Evolutionary conservation across 2,329 filamentous ascomycete genomes (phyloP), one percentile per base, ranked within the genome.

Genomic region (Colletotrichum sojae): DNA sequence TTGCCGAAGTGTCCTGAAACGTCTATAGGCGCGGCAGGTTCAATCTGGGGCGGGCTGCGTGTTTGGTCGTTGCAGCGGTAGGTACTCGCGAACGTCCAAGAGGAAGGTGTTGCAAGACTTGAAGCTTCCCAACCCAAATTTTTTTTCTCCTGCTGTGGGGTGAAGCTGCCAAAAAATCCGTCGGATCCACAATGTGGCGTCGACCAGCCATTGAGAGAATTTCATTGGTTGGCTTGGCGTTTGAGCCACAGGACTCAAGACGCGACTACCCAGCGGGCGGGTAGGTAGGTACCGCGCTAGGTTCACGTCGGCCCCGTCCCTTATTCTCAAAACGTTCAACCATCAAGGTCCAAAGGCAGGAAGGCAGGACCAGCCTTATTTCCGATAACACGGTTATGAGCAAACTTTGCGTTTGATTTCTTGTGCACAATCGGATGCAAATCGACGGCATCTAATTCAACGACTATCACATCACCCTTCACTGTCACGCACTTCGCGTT

Each of bases 81-180:
- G 64, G 43, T 49, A 63, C 52, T 70, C 64, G 63, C 57, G 57
- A 70, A 68, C 63, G 57, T 70, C 67, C 53, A 59, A 49, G 54
- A 61, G 58, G 58, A 68, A 63, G 57, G 67, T 68, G 57, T 70
- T 62, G 52, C 51, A 76, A 75, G 54, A 54, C 63, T 72, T 58
- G 55, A 64, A 69, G 68, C 71, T 71, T 70, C 72, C 70, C 55
- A 73, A 72, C 72, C 67, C 67, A 69, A 69, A 66, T 69, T 69
- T 73, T 74, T 74, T 74, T 74, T 73, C 64, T 58, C 49, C 40
- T 57, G 57, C 49, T 72, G 70, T 72, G 70, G 70, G 70, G 70
- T 25, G 52, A 51, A 71, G 69, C 69, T 71, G 52, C 60, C 60
- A 57, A 60, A 64, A 36, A 60, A 66, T 52, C 43, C 67, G 27